These are phyloP conservation scores for Ganoderma lucidum DNA, from an alignment of 1,284 basidiomycete species.

Conservation along the genomic window DNA sequence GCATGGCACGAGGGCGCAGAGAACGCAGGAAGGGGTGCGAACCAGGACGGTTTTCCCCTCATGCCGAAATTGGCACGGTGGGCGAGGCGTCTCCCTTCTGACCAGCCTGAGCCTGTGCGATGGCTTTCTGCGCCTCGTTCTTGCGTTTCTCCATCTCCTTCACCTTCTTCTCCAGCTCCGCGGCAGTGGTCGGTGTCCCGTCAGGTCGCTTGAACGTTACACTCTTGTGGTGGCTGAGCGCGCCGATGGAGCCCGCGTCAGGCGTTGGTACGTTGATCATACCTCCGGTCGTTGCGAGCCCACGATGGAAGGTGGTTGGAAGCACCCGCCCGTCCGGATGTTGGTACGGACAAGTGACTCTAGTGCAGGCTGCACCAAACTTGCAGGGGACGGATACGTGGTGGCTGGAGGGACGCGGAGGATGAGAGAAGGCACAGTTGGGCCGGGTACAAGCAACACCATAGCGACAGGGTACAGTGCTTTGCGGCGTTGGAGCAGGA, in stretches of 20 bases:
- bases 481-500: slow-evolving; percentile 35
- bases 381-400: slow-evolving; percentile 62
- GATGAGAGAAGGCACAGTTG: slow-evolving; percentile 76
- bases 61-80: slow-evolving; percentile 62
- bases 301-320: slow-evolving; percentile 79
- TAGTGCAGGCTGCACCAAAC: slow-evolving; percentile 82
- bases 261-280: slow-evolving; percentile 66
- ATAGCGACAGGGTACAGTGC: slow-evolving; percentile 70
- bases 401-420: slow-evolving; percentile 31
- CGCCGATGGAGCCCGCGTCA: slow-evolving; percentile 69
- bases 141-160: slow-evolving; percentile 67
- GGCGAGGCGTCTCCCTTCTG: slow-evolving; percentile 65
- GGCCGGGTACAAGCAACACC: slow-evolving; percentile 79
- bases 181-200: slow-evolving; percentile 61
- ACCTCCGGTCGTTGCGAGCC: slow-evolving; percentile 65
- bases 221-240: slow-evolving; percentile 67
- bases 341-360: slow-evolving; percentile 76
- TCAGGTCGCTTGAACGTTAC: slow-evolving; percentile 67
- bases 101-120: slow-evolving; percentile 58
- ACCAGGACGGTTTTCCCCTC: not conserved
- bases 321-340: slow-evolving; percentile 83
- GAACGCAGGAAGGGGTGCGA: not conserved
- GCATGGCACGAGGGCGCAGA: not conserved
- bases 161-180: slow-evolving; percentile 62
- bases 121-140: slow-evolving; percentile 55